phyloP scores from a whole-genome alignment of 202 grass and related monocot genomes.

The Panicum hallii region DNA sequence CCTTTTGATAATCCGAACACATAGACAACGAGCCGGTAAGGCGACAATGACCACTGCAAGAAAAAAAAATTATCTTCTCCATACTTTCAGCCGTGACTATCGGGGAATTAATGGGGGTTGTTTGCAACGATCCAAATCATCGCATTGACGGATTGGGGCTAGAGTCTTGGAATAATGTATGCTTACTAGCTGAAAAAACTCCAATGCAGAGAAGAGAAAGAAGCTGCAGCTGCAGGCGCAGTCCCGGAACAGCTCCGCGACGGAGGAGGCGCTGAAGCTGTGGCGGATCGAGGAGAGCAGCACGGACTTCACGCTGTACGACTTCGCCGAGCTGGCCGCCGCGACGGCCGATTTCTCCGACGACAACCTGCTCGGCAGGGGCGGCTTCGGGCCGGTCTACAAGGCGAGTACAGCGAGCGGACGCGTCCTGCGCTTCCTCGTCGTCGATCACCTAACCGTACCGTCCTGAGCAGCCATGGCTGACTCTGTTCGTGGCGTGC shows the following conservation, averaged over 20 bases:
- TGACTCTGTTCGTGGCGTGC: neutral
- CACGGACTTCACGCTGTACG: constrained; percentile 58
- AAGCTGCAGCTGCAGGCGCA: neutral
- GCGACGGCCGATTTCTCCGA: constrained; percentile 59
- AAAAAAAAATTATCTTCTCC: neutral
- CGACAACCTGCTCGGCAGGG: constrained; percentile 63
- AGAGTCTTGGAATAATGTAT: neutral
- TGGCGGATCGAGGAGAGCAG: constrained; percentile 64
- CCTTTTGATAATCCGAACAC: constrained; percentile 28
- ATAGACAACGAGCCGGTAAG: constrained; percentile 22
- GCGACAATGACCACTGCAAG: neutral
- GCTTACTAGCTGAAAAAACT: neutral
- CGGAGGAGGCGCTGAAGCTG: constrained; percentile 57
- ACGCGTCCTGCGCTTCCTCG: neutral
- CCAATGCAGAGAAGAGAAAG: constrained; percentile 17
- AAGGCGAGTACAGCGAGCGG: constrained; percentile 34
- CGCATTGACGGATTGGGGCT: too few relatives aligned
- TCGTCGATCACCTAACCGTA: too few relatives aligned
- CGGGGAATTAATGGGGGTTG: neutral
- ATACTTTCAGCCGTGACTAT: neutral
- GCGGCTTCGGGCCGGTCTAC: constrained; percentile 75
- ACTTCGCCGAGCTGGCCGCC: constrained; percentile 46
- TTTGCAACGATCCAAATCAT: neutral
- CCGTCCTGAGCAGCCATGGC: neutral
- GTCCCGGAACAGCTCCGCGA: constrained; percentile 43